A percentile compares a stretch with the other conserved stretches of the same genome.
Conservation (phyloP, 306 rosid genomes). For the Casuarina cunninghamiana region DNA sequence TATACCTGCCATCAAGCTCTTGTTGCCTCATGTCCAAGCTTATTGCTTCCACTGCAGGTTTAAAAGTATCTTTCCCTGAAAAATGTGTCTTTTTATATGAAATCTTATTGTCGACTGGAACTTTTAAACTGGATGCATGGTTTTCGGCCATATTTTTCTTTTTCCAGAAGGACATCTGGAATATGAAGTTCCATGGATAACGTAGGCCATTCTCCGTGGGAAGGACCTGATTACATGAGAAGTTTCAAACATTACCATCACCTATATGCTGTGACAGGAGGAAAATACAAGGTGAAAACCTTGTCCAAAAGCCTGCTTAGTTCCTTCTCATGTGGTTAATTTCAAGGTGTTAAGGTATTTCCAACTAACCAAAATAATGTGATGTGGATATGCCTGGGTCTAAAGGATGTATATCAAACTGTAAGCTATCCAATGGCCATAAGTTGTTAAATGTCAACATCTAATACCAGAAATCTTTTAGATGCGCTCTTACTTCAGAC, state of each 20-base stretch:
- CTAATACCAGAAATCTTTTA: too few relatives aligned
- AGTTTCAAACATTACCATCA: constrained; percentile 9
- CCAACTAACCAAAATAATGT: too few relatives aligned
- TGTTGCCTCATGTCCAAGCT: constrained; percentile 95
- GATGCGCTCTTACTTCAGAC: too few relatives aligned
- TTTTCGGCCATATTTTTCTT: constrained; percentile 35
- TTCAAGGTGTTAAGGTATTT: too few relatives aligned
- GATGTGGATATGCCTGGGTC: too few relatives aligned
- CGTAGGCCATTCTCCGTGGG: constrained; percentile 76
- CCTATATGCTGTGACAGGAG: constrained; percentile 3
- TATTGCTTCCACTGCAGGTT: constrained; percentile 63
- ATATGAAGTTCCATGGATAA: constrained; percentile 79
- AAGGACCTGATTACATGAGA: constrained; percentile 63
- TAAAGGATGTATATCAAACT: too few relatives aligned
- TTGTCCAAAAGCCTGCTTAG: not conserved
- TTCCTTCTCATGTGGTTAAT: too few relatives aligned
- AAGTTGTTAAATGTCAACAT: too few relatives aligned
- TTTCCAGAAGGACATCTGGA: constrained; percentile 52
- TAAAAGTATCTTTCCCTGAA: constrained; percentile 34
- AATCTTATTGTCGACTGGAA: constrained; percentile 27
- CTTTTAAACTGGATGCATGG: constrained; percentile 37
- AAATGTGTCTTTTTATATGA: constrained; percentile 33
- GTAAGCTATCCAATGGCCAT: too few relatives aligned
- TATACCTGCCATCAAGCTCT: constrained; percentile 88
- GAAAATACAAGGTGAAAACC: not conserved